Base-by-base conservation (phyloP, 2,329 filamentous ascomycete genomes). In the Chrysoporthe cubensis region DNA sequence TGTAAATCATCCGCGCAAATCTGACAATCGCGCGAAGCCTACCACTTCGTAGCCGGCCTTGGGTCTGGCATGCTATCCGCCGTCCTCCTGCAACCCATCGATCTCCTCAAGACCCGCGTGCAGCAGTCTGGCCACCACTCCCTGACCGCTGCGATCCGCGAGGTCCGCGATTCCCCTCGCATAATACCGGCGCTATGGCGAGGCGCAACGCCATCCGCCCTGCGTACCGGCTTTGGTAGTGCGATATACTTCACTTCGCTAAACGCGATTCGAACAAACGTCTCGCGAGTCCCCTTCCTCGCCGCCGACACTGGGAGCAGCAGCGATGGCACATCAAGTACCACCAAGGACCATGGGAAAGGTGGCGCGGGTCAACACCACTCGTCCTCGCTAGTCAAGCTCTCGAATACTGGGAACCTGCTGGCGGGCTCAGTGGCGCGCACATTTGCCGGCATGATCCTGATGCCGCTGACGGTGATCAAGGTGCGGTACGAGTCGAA, bases 391-490 rank as follows among this genome's bases (percentile, higher is more conserved):
- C 84, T 97, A 13, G 93, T 94, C 0, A 91, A 91, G 72, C 85
- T 98, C 58, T 92, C 91, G 70, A 93, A 96, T 76, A 87, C 90
- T 3, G 92, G 91, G 62, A 99, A 99, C 75, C 84, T 99, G 26
- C 81, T 91, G 14, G 94, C 95, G 0, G 96, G 96, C 11, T 94
- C 94, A 7, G 84, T 89, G 21, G 94, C 96, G 34, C 87, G 96
- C 64, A 94, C 93, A 1, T 90, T 91, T 64, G 95, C 95, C 0
- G 96, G 96, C 48, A 92, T 97, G 75, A 81, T 96, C 58, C 88
- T 98, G 80, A 98, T 97, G 92, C 96, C 96, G 1, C 88, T 98
- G 69, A 99, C 96, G 1, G 91, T 99, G 57, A 90, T 99, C 75
- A 99, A 99, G 77, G 96, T 98, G 56, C 92, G 96, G 57, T 98